A percentile compares a stretch with the other conserved stretches of the same genome.
Evolutionary conservation across 2,329 filamentous ascomycete genomes (phyloP).

Genomic region (Tolypocladium paradoxum): DNA sequence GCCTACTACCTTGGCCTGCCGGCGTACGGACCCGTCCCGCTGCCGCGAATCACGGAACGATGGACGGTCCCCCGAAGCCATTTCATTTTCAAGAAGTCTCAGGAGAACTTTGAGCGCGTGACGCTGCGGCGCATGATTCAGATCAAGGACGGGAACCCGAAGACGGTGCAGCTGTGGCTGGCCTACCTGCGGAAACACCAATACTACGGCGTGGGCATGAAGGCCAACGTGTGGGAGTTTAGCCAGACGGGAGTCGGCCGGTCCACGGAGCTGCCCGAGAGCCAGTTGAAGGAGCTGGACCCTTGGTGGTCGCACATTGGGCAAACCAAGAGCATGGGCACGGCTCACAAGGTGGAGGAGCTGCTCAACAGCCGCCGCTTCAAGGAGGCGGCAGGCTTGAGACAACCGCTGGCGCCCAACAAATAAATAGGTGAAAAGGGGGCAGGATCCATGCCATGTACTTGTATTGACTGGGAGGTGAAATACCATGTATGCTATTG

Average conservation of each 20-base stretch:
- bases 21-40: conserved; percentile 72
- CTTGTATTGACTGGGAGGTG: not conserved
- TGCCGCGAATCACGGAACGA: conserved; percentile 78
- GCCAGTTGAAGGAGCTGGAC: conserved; percentile 25
- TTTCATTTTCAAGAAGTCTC: conserved; percentile 94
- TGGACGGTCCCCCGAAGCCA: conserved; percentile 87
- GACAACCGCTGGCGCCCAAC: conserved; percentile 5
- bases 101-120: conserved; percentile 94
- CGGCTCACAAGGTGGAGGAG: conserved; percentile 46
- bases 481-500: not conserved
- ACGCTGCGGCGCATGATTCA: conserved; percentile 80
- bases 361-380: conserved; percentile 42
- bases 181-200: conserved; percentile 86
- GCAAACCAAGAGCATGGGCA: conserved; percentile 37
- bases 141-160: conserved; percentile 82
- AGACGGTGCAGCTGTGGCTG: conserved; percentile 84
- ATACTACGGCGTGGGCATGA: conserved; percentile 96
- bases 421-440: conserved; percentile 3
- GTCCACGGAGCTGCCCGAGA: conserved; percentile 13
- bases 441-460: not conserved
- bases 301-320: conserved; percentile 46
- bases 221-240: conserved; percentile 93
- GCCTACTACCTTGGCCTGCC: conserved; percentile 89
- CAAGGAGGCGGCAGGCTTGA: conserved; percentile 23
- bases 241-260: conserved; percentile 47